Evolutionary conservation across 1,284 basidiomycete species (phyloP), one percentile per base, ranked within the genome.

Genomic region (Fomitopsis pinicola): DNA sequence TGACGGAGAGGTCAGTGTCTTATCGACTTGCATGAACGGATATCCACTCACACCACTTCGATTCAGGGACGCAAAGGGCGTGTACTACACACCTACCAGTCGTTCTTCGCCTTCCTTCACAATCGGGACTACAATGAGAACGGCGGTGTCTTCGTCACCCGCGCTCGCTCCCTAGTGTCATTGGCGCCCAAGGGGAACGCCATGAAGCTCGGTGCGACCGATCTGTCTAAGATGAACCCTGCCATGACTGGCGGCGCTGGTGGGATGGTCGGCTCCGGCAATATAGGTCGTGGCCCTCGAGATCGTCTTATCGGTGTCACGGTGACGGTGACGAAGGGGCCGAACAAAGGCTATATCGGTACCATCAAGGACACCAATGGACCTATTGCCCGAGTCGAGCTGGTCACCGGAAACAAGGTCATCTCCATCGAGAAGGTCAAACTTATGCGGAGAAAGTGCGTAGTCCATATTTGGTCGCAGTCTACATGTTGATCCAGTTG

Each of bases 141-240:
- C 71, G 89, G 93, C 28, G 97, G 97, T 62, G 90, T 98, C 26
- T 99, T 97, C 70, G 92, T 99, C 57, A 91, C 92, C 0, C 87
- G 94, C 33, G 86, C 92, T 3, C 85, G 90, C 36, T 86, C 88
- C 1, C 79, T 97, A 40, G 85, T 84, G 0, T 95, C 93, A 10
- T 77, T 95, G 28, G 94, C 95, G 2, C 95, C 96, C 1, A 95
- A 94, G 71, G 84, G 88, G 48, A 88, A 82, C 65, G 72, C 86
- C 42, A 72, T 86, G 62, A 91, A 88, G 70, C 78, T 84, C 12
- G 82, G 82, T 0, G 80, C 80, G 7, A 80, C 84, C 7, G 95
- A 98, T 75, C 78, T 95, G n/a, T 91, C 92, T n/a, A 96, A 97
- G 77, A 91, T 97, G 88, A 98, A 98, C 73, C 96, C 97, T 7